These are phyloP conservation scores for Lenwebbia sp. DNA, from an alignment of 345 rosid genomes.

Conservation along the genomic window DNA sequence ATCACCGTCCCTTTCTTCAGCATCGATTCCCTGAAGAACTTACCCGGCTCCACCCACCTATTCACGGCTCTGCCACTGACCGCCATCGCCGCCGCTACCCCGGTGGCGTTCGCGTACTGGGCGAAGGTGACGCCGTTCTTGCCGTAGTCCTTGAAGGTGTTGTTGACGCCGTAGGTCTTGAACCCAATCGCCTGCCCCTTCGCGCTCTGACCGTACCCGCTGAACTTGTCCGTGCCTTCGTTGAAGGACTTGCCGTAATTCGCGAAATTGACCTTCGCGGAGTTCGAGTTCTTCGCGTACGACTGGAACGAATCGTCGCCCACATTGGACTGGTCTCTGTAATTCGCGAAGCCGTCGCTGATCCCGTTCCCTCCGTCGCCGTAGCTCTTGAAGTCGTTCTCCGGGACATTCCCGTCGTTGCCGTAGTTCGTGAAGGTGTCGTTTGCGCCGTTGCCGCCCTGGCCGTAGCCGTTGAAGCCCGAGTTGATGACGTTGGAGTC, in stretches of 20 bases:
- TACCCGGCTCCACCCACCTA: constrained; percentile 40
- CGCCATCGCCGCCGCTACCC: background rate
- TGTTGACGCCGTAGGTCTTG: constrained; percentile 13
- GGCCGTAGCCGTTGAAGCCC: constrained; percentile 25
- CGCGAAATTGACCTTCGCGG: constrained; percentile 11
- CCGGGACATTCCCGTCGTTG: constrained; percentile 24
- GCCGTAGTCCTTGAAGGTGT: constrained; percentile 14
- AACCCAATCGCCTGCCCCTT: constrained; percentile 10
- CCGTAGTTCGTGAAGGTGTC: constrained; percentile 32
- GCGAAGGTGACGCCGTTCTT: background rate
- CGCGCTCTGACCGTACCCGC: constrained; percentile 17
- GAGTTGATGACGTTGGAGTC: constrained; percentile 27
- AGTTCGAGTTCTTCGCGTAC: constrained; percentile 19
- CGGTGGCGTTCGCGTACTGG: constrained; percentile 3
- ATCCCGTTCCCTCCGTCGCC: background rate
- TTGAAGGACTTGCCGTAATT: constrained; percentile 22
- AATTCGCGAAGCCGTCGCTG: constrained; percentile 7
- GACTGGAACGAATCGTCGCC: constrained; percentile 20
- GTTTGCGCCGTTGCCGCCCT: constrained; percentile 14
- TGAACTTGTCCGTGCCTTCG: constrained; percentile 19
- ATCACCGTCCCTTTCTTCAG: constrained; percentile 24
- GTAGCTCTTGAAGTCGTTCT: constrained; percentile 4
- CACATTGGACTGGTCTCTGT: constrained; percentile 14
- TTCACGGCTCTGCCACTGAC: background rate
- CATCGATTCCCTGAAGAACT: constrained; percentile 32